Evolutionary conservation across 2,329 filamentous ascomycete species (phyloP), one percentile per base, ranked within the genome.

Genomic region (Aspergillus tubingensis): DNA sequence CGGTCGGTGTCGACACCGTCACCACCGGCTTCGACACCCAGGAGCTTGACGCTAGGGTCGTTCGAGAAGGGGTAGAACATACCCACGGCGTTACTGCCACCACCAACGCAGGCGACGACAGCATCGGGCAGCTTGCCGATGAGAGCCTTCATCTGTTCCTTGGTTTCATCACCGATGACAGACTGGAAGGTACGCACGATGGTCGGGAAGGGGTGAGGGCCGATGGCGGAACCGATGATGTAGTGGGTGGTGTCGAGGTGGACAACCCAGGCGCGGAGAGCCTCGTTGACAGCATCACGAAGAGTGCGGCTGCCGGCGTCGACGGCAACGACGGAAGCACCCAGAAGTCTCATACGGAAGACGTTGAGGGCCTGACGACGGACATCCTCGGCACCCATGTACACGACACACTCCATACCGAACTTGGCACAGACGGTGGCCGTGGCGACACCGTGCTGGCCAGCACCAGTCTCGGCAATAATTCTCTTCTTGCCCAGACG

Each of bases 351-450:
- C 86, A 99, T 99, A 48, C 95, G 90, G 86, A 99, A 99, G 41
- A 99, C 95, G 77, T 99, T 99, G 60, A 99, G 84, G 2, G 95
- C 94, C 77, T 99, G 95, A 68, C 95, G 88, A 60, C 95, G 90
- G 55, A 98, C 95, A 72, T 99, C 95, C 80, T 99, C 95, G 50
- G 93, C 92, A 70, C 95, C 95, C 95, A 99, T 99, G 80, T 93
- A 99, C 58, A 99, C 91, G 30, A 92, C 96, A 76, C 95, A 99
- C 76, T 94, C 90, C 93, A 99, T 94, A 73, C 92, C 92, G 72
- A 99, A 98, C 80, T 97, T 96, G 73, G 95, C 95, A 72, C 95
- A 98, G 23, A 98, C 92, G 0, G 95, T 99, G 1, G 95, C 95
- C 30, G 95, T 98, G 2, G 95, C 95, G 39, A 99, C 95, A 81